Conservation (phyloP, 441 rosid genomes). For the Pelargonium myrrhifolium region DNA sequence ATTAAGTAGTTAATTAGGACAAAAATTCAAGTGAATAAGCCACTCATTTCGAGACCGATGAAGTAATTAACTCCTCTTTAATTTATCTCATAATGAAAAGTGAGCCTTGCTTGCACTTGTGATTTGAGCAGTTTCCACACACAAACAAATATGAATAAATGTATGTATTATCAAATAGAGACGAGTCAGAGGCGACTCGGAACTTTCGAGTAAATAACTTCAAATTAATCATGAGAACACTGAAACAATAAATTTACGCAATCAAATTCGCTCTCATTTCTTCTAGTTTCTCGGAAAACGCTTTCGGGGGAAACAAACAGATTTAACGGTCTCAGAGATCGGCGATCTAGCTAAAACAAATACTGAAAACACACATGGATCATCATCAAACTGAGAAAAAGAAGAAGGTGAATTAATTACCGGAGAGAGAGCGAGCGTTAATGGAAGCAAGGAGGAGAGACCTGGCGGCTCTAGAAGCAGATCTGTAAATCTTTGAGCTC, state of each 20-base stretch:
- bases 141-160: background rate
- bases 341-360: background rate
- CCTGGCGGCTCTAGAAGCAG: conserved; percentile 73
- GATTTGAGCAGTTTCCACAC: background rate
- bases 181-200: background rate
- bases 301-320: background rate
- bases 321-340: background rate
- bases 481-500: conserved; percentile 69
- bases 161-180: background rate
- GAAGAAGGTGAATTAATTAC: too few species aligned
- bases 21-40: too few species aligned
- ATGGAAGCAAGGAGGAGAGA: conserved; percentile 65
- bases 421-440: conserved; percentile 62
- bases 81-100: too few species aligned
- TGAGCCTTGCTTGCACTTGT: background rate
- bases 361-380: background rate
- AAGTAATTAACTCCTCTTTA: too few species aligned
- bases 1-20: too few species aligned
- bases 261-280: background rate
- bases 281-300: background rate
- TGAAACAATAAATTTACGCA: background rate
- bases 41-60: too few species aligned
- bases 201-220: background rate
- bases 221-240: background rate
- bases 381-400: too few species aligned